Base-by-base conservation (phyloP, 75 land plant species). In the Ceratopteris richardii region DNA sequence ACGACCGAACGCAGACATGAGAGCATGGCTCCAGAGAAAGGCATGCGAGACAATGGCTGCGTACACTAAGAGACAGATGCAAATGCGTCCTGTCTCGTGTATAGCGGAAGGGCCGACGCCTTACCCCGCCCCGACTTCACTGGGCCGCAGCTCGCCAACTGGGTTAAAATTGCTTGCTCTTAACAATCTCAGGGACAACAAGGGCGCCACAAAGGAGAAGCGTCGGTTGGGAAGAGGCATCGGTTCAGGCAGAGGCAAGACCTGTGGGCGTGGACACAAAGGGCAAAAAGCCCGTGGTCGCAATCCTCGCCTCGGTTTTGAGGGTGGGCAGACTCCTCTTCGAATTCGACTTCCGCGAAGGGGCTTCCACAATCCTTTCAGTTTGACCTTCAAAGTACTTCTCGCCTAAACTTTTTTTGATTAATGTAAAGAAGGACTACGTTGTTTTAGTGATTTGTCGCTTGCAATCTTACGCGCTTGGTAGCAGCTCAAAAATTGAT, bases 201-300 rank as follows among this genome's bases (percentile, higher is more conserved):
- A 58, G 1, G 85, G 85, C 7, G 51, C 86, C 12, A 75, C 74
- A 56, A 70, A 92, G 47, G 63, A 84, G 84, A 88, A 80, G 80
- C 88, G 64, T 41, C 66, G 97, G 58, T 71, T 88, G 54, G 97
- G 97, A 36, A 59, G 97, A 18, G 97, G 97, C 3, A 92, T 92
- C 51, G 97, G 97, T 31, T 92, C 94, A 0, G 89, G 97, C n/a
- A 82, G 75, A 65, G 97, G 97, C 17, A 92, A 92, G 78, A 92
- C 97, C 1, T 87, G 88, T 12, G 97, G 97, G 29, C 73, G 94
- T 28, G 97, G 97, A 0, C 94, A 92, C 65, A 92, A 88, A 71
- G 97, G 97, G 0, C 97, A 92, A 73, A 82, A 77, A 61, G 97
- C 94, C 0, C 73, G 97, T 31, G 74, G 80, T 10, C 23, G 47